Evolutionary conservation across 805 yeast genomes (phyloP).

Genomic region (Starmerella apis): DNA sequence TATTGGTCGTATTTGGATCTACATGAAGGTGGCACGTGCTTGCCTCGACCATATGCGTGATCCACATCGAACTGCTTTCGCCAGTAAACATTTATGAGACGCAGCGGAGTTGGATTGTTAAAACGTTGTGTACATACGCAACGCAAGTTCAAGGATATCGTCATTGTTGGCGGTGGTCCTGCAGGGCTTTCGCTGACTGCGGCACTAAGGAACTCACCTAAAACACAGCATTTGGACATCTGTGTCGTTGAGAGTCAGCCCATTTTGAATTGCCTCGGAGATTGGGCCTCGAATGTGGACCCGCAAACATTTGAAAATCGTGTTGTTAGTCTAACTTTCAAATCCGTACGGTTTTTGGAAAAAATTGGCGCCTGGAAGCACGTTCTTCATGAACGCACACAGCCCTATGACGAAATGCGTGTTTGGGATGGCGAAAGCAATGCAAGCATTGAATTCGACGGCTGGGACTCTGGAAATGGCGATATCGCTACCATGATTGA

Average conservation of each 20-base stretch:
- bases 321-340: conserved; percentile 78
- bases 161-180: conserved; percentile 94
- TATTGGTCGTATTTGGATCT: too few species aligned
- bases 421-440: conserved; percentile 79
- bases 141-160: conserved; percentile 43
- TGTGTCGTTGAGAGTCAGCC: conserved; percentile 66
- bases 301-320: conserved; percentile 57
- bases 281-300: conserved; percentile 37
- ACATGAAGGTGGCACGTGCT: neutral
- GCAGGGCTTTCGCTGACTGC: conserved; percentile 85
- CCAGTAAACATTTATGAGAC: neutral
- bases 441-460: conserved; percentile 62
- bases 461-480: conserved; percentile 33
- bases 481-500: conserved; percentile 78
- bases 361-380: conserved; percentile 68
- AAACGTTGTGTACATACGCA: conserved; percentile 9
- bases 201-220: conserved; percentile 57
- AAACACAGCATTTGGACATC: conserved; percentile 49
- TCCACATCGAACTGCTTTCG: neutral
- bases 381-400: conserved; percentile 58
- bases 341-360: conserved; percentile 53
- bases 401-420: conserved; percentile 66
- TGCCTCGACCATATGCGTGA: neutral
- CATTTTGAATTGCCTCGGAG: conserved; percentile 39
- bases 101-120: neutral